Conservation (phyloP, 1,139 yeast species). For the Saccharomyces hybrid region DNA sequence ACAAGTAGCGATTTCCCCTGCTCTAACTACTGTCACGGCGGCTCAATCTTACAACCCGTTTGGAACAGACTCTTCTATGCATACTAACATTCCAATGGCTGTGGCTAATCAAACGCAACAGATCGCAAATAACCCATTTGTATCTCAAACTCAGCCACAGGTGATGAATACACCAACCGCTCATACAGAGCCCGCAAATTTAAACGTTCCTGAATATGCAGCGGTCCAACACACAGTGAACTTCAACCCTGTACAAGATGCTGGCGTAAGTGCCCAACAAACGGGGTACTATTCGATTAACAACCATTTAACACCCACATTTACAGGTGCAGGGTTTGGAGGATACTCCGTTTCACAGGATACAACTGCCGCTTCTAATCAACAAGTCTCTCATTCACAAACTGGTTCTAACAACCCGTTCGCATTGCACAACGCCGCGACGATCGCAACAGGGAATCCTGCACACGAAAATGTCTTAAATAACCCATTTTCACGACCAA, state of each 20-base stretch:
- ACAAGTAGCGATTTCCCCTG: conserved; percentile 22
- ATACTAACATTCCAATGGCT: conserved; percentile 9
- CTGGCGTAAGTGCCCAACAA: conserved; percentile 7
- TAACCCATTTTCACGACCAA: conserved; percentile 16
- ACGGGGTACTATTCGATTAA: conserved; percentile 11
- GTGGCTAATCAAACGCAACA: conserved; percentile 12
- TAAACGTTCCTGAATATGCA: conserved; percentile 7
- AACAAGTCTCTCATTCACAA: conserved; percentile 3
- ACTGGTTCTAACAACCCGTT: conserved; percentile 27
- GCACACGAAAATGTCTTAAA: conserved; percentile 16
- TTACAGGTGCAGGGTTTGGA: conserved; percentile 56
- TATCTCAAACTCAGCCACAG: conserved; percentile 16
- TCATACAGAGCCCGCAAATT: conserved; percentile 8
- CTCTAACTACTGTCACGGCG: conserved; percentile 19
- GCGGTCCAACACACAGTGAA: background rate
- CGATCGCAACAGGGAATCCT: conserved; percentile 1
- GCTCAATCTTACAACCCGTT: conserved; percentile 22
- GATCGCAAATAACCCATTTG: conserved; percentile 19
- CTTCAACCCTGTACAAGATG: background rate
- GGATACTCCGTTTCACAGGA: conserved; percentile 33
- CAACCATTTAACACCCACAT: conserved; percentile 30
- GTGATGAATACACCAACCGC: conserved; percentile 15
- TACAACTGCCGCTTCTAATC: background rate
- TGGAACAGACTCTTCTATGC: conserved; percentile 11
- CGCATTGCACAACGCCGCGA: conserved; percentile 15